phyloP scores from a whole-genome alignment of 495 filamentous ascomycete species.

The Pyronema domesticum region DNA sequence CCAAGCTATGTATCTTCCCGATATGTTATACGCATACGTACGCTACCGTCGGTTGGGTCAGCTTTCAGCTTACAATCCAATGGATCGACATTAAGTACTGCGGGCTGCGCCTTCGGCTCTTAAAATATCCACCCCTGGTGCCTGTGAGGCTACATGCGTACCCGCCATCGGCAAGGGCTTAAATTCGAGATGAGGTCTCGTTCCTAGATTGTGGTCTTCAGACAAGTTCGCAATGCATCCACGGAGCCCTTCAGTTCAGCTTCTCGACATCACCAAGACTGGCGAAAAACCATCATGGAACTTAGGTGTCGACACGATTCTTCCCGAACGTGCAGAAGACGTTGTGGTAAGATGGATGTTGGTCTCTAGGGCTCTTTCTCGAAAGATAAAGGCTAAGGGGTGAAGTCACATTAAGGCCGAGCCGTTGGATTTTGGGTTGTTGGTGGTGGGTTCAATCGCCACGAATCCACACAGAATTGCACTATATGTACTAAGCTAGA shows the following conservation, averaged over 20 bases:
- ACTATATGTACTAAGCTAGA: neutral
- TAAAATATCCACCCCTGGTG: too few species aligned
- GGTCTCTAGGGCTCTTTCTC: neutral
- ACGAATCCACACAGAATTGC: neutral
- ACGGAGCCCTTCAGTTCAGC: neutral
- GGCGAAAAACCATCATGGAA: neutral
- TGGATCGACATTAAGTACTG: too few species aligned
- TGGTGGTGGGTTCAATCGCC: conserved; percentile 1
- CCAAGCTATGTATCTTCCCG: too few species aligned
- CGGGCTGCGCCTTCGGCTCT: too few species aligned
- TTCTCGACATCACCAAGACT: neutral
- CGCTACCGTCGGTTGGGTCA: too few species aligned
- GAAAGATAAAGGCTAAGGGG: neutral
- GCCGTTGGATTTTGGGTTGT: conserved; percentile 6
- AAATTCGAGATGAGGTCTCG: too few species aligned
- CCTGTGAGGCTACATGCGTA: too few species aligned
- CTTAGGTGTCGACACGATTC: neutral
- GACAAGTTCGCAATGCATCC: too few species aligned
- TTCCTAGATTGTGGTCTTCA: too few species aligned
- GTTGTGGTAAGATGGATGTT: conserved; percentile 10
- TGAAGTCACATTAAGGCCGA: conserved; percentile 8
- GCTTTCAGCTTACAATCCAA: too few species aligned
- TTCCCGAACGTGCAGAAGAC: conserved; percentile 6
- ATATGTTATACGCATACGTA: too few species aligned
- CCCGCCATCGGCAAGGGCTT: too few species aligned